Conservation (phyloP, 768 basidiomycete genomes). For the Agaricus sinodeliciosus region DNA sequence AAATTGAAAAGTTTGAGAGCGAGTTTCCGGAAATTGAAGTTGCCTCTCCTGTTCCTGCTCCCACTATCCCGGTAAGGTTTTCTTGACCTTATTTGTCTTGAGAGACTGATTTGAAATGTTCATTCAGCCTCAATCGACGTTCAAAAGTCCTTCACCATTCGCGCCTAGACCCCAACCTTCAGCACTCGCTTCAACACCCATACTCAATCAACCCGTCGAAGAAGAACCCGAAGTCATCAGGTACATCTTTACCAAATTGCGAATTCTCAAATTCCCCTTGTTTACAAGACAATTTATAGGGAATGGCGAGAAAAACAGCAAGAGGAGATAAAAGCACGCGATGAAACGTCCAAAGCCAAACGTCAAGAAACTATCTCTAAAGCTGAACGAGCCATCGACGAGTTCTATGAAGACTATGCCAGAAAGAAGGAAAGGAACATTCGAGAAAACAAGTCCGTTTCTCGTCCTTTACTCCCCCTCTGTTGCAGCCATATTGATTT, state of each 20-base stretch:
- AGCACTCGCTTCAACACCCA: constrained; percentile 64
- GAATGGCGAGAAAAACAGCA: constrained; percentile 89
- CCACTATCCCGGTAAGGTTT: constrained; percentile 13
- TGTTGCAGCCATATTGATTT: neutral
- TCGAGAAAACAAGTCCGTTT: constrained; percentile 82
- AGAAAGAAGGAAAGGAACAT: constrained; percentile 87
- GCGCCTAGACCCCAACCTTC: constrained; percentile 77
- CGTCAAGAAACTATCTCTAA: constrained; percentile 78
- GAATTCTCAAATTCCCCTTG: neutral
- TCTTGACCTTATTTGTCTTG: neutral
- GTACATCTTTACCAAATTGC: constrained; percentile 31
- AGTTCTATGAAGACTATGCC: constrained; percentile 86
- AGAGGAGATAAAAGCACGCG: constrained; percentile 75
- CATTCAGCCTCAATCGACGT: constrained; percentile 24
- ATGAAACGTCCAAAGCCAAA: constrained; percentile 69
- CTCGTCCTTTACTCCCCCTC: neutral
- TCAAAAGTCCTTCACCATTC: constrained; percentile 41
- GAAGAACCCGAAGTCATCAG: constrained; percentile 86
- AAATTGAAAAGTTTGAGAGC: constrained; percentile 79
- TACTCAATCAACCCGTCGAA: constrained; percentile 62
- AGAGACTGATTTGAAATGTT: neutral
- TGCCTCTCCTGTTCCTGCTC: constrained; percentile 21
- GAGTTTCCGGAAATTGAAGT: constrained; percentile 79
- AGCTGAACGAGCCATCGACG: constrained; percentile 83
- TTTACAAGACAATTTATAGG: constrained; percentile 22